These are phyloP conservation scores for Cucumis sativus DNA, from an alignment of 306 rosid species.

Conservation along the genomic window DNA sequence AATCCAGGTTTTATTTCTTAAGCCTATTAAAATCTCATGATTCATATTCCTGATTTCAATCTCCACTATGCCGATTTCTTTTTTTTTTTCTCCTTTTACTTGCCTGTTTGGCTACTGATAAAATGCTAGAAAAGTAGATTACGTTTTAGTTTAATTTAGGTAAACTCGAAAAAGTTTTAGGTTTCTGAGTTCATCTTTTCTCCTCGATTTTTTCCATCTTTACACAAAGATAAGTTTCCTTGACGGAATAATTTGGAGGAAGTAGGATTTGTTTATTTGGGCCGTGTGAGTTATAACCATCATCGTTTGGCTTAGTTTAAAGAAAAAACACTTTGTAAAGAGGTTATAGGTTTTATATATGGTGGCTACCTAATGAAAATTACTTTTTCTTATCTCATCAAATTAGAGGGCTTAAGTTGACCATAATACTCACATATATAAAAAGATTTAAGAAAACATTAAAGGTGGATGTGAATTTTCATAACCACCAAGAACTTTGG, in stretches of 20 bases:
- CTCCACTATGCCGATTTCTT: not conserved
- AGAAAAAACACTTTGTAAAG: no score
- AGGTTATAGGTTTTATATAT: no score
- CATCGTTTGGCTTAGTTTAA: no score
- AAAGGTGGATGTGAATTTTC: no score
- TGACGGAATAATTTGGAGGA: not conserved
- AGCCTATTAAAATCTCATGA: not conserved
- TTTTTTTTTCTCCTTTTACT: no score
- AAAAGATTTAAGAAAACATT: rapidly evolving
- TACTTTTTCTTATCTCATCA: no score
- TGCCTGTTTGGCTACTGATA: not conserved
- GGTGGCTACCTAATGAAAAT: no score
- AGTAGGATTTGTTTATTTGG: not conserved
- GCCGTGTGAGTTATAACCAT: no score
- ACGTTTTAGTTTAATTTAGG: not conserved
- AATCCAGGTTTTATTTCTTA: conserved; percentile 38
- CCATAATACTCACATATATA: no score
- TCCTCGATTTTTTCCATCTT: not conserved
- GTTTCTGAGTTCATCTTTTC: not conserved
- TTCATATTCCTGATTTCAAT: not conserved
- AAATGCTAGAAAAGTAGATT: not conserved
- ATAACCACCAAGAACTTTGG: not conserved
- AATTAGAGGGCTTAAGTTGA: no score
- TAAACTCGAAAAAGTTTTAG: not conserved
- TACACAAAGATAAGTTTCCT: not conserved